Evolutionary conservation across 2,329 filamentous ascomycete species (phyloP).

Genomic region (Pyrenophora tritici-repentis): DNA sequence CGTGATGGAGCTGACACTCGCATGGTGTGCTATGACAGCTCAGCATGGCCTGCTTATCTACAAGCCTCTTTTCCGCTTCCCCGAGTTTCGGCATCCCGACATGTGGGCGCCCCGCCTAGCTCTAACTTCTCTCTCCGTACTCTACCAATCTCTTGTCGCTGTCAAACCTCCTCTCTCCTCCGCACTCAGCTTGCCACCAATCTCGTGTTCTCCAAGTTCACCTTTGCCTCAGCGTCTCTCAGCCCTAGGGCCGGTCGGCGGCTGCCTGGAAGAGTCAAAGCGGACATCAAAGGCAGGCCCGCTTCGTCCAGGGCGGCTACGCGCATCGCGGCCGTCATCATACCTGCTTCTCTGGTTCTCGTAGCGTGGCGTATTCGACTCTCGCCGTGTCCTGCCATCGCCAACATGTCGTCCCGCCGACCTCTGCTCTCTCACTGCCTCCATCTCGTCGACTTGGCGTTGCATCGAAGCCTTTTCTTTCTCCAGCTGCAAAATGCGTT

Average conservation of each 20-base stretch:
- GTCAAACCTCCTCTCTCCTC: background rate
- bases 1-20: too few relatives aligned
- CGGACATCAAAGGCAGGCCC: background rate
- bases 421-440: background rate
- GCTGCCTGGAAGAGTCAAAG: background rate
- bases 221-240: background rate
- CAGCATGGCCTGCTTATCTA: too few relatives aligned
- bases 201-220: background rate
- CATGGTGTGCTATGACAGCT: too few relatives aligned
- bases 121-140: too few relatives aligned
- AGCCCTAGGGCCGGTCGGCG: background rate
- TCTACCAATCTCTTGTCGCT: background rate
- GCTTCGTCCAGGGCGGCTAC: background rate
- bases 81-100: too few relatives aligned
- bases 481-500: background rate
- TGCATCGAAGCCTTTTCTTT: background rate
- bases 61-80: too few relatives aligned
- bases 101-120: too few relatives aligned
- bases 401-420: background rate
- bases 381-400: background rate
- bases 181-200: background rate
- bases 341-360: too few relatives aligned
- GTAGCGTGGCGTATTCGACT: too few relatives aligned
- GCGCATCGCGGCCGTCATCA: too few relatives aligned
- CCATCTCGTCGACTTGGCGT: background rate